Evolutionary conservation across 352 stramenopile species (phyloP).

Genomic region (Salisapilia sapeloensis): DNA sequence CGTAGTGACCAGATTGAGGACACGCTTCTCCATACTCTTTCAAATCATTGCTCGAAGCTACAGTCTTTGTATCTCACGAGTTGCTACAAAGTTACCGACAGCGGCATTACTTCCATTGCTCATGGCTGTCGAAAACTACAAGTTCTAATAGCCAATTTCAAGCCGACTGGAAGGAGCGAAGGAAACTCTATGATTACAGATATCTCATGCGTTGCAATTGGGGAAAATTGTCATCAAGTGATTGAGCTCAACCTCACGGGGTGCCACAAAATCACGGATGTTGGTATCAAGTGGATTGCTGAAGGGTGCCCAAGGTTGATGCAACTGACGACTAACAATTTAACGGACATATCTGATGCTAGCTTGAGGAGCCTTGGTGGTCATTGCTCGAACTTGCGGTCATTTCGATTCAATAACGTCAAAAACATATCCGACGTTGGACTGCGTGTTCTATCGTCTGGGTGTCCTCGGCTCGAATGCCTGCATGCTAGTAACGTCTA

Average conservation of each 20-base stretch:
- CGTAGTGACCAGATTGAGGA: slow-evolving; percentile 76
- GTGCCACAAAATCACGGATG: slow-evolving; percentile 81
- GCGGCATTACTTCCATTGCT: slow-evolving; percentile 67
- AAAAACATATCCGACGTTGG: slow-evolving; percentile 72
- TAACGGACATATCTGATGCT: slow-evolving; percentile 75
- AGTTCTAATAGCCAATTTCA: slow-evolving; percentile 51
- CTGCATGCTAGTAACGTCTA: slow-evolving; percentile 73
- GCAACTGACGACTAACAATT: slow-evolving; percentile 63
- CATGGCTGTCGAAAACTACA: slow-evolving; percentile 54
- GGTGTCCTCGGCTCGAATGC: slow-evolving; percentile 58
- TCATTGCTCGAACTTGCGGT: slow-evolving; percentile 13
- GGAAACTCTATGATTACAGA: slow-evolving; percentile 86
- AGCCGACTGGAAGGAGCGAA: slow-evolving; percentile 32
- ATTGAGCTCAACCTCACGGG: slow-evolving; percentile 55
- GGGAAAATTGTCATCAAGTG: slow-evolving; percentile 32
- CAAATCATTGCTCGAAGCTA: slow-evolving; percentile 44
- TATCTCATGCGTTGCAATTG: slow-evolving; percentile 67
- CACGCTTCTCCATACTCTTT: slow-evolving; percentile 66
- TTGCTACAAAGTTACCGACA: slow-evolving; percentile 71
- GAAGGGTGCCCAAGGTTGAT: slow-evolving; percentile 59
- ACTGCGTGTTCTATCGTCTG: slow-evolving; percentile 64
- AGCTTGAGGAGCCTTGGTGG: slow-evolving; percentile 27
- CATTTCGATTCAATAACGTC: slow-evolving; percentile 32
- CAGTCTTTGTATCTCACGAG: slow-evolving; percentile 53
- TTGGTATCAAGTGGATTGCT: slow-evolving; percentile 78